These are phyloP conservation scores for Tremellales sp. DNA, from an alignment of 1,284 basidiomycete species.

Conservation along the genomic window DNA sequence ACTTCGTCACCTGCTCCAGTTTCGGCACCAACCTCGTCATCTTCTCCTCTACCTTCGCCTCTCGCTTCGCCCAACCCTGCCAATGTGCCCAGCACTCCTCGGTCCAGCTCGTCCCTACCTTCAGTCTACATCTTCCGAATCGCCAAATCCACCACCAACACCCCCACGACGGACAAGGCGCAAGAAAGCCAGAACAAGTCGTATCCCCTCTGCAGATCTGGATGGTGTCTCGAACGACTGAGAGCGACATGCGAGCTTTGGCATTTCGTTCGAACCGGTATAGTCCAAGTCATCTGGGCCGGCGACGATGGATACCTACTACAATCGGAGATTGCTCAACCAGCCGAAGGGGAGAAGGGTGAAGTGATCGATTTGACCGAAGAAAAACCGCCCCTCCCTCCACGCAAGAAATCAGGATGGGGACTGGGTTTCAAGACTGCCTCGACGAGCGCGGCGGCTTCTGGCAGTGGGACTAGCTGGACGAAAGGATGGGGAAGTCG, in stretches of 20 bases:
- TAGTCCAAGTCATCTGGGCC: constrained; percentile 81
- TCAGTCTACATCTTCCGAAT: constrained; percentile 50
- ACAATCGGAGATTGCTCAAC: not conserved
- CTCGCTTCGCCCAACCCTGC: constrained; percentile 26
- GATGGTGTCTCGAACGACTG: constrained; percentile 55
- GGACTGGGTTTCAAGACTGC: constrained; percentile 33
- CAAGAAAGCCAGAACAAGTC: constrained; percentile 30
- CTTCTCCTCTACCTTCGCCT: constrained; percentile 28
- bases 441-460: not conserved
- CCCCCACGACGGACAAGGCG: constrained; percentile 29
- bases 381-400: constrained; percentile 14
- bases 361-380: not conserved
- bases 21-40: constrained; percentile 11
- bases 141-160: constrained; percentile 21
- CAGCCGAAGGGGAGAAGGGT: not conserved
- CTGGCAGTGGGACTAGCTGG: constrained; percentile 13
- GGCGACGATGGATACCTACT: constrained; percentile 56
- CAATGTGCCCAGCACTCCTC: not conserved
- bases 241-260: constrained; percentile 86
- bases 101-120: constrained; percentile 9
- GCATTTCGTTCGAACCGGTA: constrained; percentile 75
- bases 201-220: constrained; percentile 71
- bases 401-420: constrained; percentile 32
- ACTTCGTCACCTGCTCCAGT: constrained; percentile 25
- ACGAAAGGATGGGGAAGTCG: constrained; percentile 13